Evolutionary conservation across 495 filamentous ascomycete species (phyloP).

Genomic region (Penicillium parvum): DNA sequence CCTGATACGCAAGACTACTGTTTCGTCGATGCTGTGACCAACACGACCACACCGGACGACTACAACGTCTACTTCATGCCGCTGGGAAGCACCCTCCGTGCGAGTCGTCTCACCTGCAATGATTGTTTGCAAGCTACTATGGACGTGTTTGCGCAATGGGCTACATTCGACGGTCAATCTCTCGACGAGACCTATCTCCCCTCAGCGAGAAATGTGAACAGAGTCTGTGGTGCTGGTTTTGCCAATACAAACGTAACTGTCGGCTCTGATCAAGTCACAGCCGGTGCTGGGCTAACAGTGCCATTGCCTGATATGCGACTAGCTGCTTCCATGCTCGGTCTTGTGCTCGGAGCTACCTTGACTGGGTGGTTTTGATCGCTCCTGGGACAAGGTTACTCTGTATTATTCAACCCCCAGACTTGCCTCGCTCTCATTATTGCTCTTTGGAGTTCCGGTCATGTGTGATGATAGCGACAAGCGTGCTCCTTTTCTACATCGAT

Average conservation of each 20-base stretch:
- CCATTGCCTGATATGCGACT: conserved; percentile 1
- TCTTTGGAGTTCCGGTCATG: conserved; percentile 14
- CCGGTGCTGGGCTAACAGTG: conserved; percentile 11
- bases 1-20: conserved; percentile 42
- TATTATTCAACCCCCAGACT: conserved; percentile 1
- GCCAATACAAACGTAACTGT: conserved; percentile 55
- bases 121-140: conserved; percentile 68
- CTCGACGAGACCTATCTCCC: conserved; percentile 55
- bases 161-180: conserved; percentile 53
- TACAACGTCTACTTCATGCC: conserved; percentile 81
- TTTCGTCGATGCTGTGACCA: conserved; percentile 82
- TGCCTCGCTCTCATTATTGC: conserved; percentile 6
- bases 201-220: conserved; percentile 62
- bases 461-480: conserved; percentile 24
- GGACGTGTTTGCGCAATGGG: conserved; percentile 59
- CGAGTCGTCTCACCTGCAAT: conserved; percentile 61
- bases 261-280: conserved; percentile 17
- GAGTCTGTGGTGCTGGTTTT: conserved; percentile 59
- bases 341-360: conserved; percentile 4
- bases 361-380: conserved; percentile 3
- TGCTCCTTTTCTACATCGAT: conserved; percentile 3
- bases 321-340: not conserved
- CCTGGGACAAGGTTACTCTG: too few species aligned
- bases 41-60: conserved; percentile 59
- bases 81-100: conserved; percentile 64